phyloP scores from a whole-genome alignment of 768 basidiomycete genomes.

The Udeniomyces megalosporus region DNA sequence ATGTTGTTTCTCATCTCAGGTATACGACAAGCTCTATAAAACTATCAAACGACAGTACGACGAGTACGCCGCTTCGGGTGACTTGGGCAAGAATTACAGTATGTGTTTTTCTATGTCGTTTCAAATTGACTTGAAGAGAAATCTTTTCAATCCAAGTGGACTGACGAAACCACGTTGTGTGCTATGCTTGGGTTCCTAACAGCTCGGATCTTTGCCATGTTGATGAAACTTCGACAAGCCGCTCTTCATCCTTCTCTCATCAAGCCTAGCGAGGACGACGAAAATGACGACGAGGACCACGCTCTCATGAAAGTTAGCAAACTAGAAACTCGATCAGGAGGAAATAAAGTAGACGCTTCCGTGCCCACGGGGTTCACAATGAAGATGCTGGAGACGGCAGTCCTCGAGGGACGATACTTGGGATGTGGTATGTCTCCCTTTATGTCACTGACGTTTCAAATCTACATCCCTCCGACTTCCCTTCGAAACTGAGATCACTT shows the following conservation, averaged over 20 bases:
- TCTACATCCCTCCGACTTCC: neutral
- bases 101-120: too few relatives aligned
- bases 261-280: slow-evolving; percentile 34
- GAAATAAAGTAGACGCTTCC: neutral
- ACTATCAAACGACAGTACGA: slow-evolving; percentile 69
- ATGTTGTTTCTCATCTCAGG: neutral
- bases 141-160: too few relatives aligned
- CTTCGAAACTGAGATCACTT: neutral
- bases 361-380: slow-evolving; percentile 4
- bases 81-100: slow-evolving; percentile 50
- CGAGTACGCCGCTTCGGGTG: slow-evolving; percentile 56
- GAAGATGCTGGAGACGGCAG: neutral
- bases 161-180: too few relatives aligned
- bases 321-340: neutral
- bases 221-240: slow-evolving; percentile 51
- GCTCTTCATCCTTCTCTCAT: slow-evolving; percentile 83
- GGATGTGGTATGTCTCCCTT: slow-evolving; percentile 54
- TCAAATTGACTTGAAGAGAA: too few relatives aligned
- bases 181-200: too few relatives aligned
- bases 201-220: neutral
- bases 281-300: slow-evolving; percentile 25
- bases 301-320: neutral
- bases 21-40: slow-evolving; percentile 59
- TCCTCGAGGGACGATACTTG: slow-evolving; percentile 30
- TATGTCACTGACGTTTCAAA: neutral